phyloP scores from a whole-genome alignment of 2,329 filamentous ascomycete species.

The Colletotrichum tamarilloi region DNA sequence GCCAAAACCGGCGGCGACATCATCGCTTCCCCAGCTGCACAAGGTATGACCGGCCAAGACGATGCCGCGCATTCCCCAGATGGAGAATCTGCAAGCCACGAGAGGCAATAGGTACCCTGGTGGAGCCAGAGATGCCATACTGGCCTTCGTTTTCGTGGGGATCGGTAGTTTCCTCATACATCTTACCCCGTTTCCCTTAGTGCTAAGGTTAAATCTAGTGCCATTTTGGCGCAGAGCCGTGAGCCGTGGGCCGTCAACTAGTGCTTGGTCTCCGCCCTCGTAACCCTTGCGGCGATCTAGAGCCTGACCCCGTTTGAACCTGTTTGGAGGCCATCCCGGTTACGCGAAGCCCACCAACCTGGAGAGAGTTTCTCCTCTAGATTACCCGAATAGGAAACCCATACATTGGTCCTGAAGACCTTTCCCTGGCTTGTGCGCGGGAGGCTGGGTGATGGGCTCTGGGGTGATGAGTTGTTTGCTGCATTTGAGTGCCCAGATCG shows the following conservation, averaged over 20 bases:
- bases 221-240: conserved; percentile 6
- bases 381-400: conserved; percentile 17
- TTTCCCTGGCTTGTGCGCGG: neutral
- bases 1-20: neutral
- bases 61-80: neutral
- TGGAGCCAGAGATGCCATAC: neutral
- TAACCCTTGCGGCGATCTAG: conserved; percentile 30
- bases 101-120: neutral
- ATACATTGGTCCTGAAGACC: neutral
- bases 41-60: neutral
- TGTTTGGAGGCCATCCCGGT: conserved; percentile 14
- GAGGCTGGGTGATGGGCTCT: neutral
- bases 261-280: neutral
- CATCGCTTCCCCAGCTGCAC: neutral
- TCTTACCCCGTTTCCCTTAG: neutral
- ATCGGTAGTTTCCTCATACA: neutral
- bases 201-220: conserved; percentile 22
- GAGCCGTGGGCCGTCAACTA: conserved; percentile 5
- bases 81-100: neutral
- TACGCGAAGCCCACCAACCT: neutral
- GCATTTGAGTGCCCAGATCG: neutral
- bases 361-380: conserved; percentile 26
- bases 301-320: conserved; percentile 7
- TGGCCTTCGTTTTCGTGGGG: neutral
- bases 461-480: neutral